Evolutionary conservation across 768 basidiomycete genomes (phyloP).

Genomic region (Boletus vinaceobasis): DNA sequence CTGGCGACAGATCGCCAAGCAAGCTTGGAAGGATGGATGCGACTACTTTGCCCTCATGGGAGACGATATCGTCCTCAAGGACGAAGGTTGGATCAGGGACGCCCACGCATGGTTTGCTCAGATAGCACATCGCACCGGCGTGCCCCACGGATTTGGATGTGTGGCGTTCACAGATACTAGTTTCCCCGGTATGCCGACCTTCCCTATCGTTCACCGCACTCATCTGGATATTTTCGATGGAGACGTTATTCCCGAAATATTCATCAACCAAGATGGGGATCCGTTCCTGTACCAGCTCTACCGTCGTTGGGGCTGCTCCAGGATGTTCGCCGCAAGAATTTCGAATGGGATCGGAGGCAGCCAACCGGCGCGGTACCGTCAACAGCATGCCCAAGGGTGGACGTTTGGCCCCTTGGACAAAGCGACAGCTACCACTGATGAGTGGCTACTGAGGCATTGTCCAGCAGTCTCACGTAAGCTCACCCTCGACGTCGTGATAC

Average conservation of each 20-base stretch:
- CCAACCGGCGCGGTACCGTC: conserved; percentile 43
- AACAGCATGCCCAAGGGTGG: conserved; percentile 45
- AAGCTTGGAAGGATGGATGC: conserved; percentile 46
- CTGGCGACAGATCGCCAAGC: conserved; percentile 49
- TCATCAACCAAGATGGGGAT: conserved; percentile 59
- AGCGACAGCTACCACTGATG: conserved; percentile 35
- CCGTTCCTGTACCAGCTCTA: conserved; percentile 60
- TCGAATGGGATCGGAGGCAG: conserved; percentile 47
- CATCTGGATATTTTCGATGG: conserved; percentile 57
- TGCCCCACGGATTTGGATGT: conserved; percentile 51
- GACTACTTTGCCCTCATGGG: conserved; percentile 54
- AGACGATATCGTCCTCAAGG: conserved; percentile 50
- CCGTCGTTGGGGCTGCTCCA: conserved; percentile 50
- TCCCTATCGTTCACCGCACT: conserved; percentile 52
- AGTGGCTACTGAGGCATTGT: conserved; percentile 34
- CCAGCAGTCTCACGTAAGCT: conserved; percentile 33
- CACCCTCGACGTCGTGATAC: conserved; percentile 54
- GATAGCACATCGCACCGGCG: conserved; percentile 28
- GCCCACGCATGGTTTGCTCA: conserved; percentile 37
- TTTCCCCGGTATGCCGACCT: conserved; percentile 62
- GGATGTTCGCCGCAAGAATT: conserved; percentile 42
- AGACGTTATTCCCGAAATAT: conserved; percentile 46
- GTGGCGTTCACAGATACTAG: conserved; percentile 53
- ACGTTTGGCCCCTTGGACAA: conserved; percentile 44
- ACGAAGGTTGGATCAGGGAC: conserved; percentile 51